These are phyloP conservation scores for Cinnamomum micranthum DNA, from an alignment of 164 flowering plant genomes.

Conservation along the genomic window DNA sequence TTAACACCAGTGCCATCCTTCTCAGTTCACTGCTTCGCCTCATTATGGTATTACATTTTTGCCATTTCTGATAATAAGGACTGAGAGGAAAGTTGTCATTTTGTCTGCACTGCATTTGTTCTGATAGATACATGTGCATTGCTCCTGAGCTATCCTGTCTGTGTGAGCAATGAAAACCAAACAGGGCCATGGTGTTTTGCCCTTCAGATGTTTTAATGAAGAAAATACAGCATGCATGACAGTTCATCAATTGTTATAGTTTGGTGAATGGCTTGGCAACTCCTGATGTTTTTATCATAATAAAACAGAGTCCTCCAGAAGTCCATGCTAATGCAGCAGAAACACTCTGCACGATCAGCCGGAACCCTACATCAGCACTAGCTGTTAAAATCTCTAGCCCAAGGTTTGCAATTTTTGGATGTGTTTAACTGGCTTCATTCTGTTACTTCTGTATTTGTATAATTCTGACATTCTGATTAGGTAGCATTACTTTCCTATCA, in stretches of 20 bases:
- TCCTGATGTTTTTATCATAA: background rate
- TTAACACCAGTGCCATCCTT: too few relatives aligned
- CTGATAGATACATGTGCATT: too few relatives aligned
- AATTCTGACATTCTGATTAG: background rate
- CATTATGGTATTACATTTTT: too few relatives aligned
- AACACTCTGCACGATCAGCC: slow-evolving; percentile 78
- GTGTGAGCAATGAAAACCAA: too few relatives aligned
- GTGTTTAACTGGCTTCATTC: background rate
- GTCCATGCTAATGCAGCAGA: slow-evolving; percentile 98
- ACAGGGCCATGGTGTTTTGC: background rate
- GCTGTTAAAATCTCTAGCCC: slow-evolving; percentile 80
- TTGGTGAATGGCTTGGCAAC: background rate
- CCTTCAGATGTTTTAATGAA: background rate
- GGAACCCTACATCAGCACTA: slow-evolving; percentile 74
- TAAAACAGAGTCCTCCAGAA: slow-evolving; percentile 69
- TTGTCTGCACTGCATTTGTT: too few relatives aligned
- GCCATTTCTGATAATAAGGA: too few relatives aligned
- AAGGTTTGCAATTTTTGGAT: slow-evolving; percentile 44
- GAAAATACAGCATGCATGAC: background rate
- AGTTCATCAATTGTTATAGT: slow-evolving; percentile 9
- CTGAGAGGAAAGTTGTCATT: too few relatives aligned
- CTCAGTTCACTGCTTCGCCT: too few relatives aligned
- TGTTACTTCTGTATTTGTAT: too few relatives aligned
- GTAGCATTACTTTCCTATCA: background rate
- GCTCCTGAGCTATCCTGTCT: too few relatives aligned